Evolutionary conservation across 176 grass and related monocot genomes (phyloP).

Genomic region (Triticum timopheevii): DNA sequence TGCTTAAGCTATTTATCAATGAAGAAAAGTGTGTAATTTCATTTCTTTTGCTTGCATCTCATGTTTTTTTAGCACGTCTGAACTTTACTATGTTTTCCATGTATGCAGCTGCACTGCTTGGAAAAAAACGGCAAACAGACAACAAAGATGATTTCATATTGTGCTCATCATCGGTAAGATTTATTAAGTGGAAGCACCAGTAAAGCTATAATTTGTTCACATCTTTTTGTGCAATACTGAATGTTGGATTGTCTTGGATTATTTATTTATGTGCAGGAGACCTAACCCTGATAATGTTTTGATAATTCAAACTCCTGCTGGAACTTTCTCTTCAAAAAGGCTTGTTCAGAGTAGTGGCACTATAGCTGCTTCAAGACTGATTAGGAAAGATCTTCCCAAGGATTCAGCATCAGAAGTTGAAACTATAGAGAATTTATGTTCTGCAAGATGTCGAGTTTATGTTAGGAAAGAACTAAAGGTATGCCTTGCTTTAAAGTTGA

Average conservation of each 20-base stretch:
- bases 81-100: conserved; percentile 24
- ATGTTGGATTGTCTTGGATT: conserved; percentile 19
- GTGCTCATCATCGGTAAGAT: conserved; percentile 80
- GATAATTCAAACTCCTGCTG: conserved; percentile 89
- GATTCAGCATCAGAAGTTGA: conserved; percentile 40
- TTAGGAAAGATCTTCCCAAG: conserved; percentile 75
- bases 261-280: conserved; percentile 51
- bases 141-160: conserved; percentile 89
- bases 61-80: not conserved
- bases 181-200: conserved; percentile 4
- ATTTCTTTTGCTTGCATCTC: not conserved
- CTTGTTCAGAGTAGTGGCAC: conserved; percentile 64
- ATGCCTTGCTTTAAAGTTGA: conserved; percentile 22
- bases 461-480: conserved; percentile 77
- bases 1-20: not conserved
- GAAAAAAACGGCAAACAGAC: conserved; percentile 88
- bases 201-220: not conserved
- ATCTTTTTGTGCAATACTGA: not conserved
- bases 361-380: conserved; percentile 69
- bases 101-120: conserved; percentile 77
- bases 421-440: conserved; percentile 42
- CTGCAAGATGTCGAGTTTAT: conserved; percentile 78
- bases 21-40: conserved; percentile 12
- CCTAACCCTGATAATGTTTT: conserved; percentile 96
- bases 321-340: conserved; percentile 94